Base-by-base conservation (phyloP, 441 rosid species). In the Arabidopsis hybrid region DNA sequence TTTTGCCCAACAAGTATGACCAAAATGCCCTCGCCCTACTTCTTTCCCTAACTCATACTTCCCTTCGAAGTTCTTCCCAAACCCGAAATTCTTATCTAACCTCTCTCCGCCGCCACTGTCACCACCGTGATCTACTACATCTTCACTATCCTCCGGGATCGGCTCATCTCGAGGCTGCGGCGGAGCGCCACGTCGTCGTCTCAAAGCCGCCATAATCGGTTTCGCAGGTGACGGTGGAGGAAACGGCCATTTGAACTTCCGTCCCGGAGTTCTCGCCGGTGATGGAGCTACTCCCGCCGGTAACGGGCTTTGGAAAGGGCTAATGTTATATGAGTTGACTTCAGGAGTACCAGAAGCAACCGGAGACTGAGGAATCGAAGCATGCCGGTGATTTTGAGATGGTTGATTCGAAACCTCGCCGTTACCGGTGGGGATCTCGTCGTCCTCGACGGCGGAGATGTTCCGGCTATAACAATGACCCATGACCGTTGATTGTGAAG, bases 151-250 rank as follows among this genome's bases (percentile, higher is more conserved):
- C 84, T 84, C 91, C 9, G 83, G 72, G 52, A 83, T 82, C 17
- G 88, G 77, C 18, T 79, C 84, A 45, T 82, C 88, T 45, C 78
- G 79, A 18, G 86, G 81, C 71, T 71, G 77, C 55, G 67, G 64
- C 16, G 42, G 38, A 65, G 56, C 17, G 5, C 83, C 87, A 4
- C 82, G 63, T 40, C 89, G 71, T 67, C 82, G 75, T 78, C 74
- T 80, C 78, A 86, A 72, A 65, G 86, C 87, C 29, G 88, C 78
- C 88, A 87, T 86, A 74, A 89, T 89, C 53, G 94, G 94, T 81
- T 85, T 87, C 8, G 90, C 94, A 10, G 91, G 94, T 7, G 94
- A 89, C 17, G 91, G 94, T 43, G 90, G 94, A 60, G 91, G 90
- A 18, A 89, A 75, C 4, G 94, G 94, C 91, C 91, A 89, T 75